Evolutionary conservation across 345 rosid species (phyloP).

Genomic region (Cardamine resedifolia): DNA sequence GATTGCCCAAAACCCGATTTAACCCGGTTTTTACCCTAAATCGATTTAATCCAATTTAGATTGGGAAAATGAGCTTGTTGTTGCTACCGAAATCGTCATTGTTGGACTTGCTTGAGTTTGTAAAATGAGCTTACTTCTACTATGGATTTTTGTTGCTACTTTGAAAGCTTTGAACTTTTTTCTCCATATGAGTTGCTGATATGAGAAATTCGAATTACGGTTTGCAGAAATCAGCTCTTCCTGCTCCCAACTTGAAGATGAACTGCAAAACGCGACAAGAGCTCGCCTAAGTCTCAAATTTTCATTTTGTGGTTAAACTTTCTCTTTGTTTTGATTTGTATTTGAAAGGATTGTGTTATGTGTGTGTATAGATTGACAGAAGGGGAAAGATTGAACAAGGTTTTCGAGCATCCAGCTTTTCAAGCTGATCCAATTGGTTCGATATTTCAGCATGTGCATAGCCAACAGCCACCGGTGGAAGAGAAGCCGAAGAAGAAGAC

Average conservation of each 20-base stretch:
- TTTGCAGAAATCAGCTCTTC: slow-evolving; percentile 34
- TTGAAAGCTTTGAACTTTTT: slow-evolving; percentile 1
- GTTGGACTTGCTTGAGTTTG: neutral
- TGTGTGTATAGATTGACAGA: slow-evolving; percentile 58
- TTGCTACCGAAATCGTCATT: neutral
- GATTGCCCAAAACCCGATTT: too few species aligned
- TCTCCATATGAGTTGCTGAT: neutral
- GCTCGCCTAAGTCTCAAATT: slow-evolving; percentile 47
- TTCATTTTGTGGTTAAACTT: neutral
- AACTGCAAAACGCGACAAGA: slow-evolving; percentile 71
- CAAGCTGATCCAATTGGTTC: slow-evolving; percentile 66
- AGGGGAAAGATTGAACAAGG: slow-evolving; percentile 56
- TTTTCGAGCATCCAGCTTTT: slow-evolving; percentile 68
- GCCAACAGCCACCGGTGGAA: slow-evolving; percentile 59
- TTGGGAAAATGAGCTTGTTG: too few species aligned
- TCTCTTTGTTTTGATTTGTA: neutral
- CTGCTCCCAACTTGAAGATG: slow-evolving; percentile 53
- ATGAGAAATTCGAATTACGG: neutral
- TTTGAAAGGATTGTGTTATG: slow-evolving; percentile 8
- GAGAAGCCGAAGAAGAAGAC: slow-evolving; percentile 59
- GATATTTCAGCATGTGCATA: slow-evolving; percentile 63
- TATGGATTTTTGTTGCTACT: neutral
- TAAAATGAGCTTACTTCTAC: neutral
- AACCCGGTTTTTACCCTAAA: too few species aligned
- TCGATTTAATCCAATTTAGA: too few species aligned